These are phyloP conservation scores for Anaeromyces robustus DNA, from an alignment of 192 early-diverging fungal genomes.

Conservation along the genomic window DNA sequence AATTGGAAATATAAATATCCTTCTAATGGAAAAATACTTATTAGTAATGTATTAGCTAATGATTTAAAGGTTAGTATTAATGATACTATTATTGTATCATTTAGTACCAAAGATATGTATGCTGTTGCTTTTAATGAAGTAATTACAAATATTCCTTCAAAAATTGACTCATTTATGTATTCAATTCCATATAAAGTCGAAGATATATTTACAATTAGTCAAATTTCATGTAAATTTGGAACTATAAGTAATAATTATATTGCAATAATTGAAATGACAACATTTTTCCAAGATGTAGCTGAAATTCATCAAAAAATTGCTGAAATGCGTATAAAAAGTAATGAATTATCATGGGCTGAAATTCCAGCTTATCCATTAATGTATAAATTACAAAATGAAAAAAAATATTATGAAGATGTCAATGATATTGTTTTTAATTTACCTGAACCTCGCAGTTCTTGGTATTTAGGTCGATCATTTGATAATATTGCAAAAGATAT, in stretches of 20 bases:
- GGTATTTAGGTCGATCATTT: background rate
- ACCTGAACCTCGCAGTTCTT: background rate
- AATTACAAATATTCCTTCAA: background rate
- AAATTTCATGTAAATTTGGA: background rate
- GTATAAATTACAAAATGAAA: background rate
- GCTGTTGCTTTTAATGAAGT: background rate
- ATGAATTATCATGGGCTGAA: background rate
- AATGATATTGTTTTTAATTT: background rate
- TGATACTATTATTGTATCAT: background rate
- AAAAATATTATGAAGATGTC: background rate
- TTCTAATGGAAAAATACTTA: background rate
- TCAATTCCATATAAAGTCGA: background rate
- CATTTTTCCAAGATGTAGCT: background rate
- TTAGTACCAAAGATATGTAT: background rate
- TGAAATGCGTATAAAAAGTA: background rate
- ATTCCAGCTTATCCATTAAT: background rate
- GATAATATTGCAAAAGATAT: slow-evolving; percentile 3
- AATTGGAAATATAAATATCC: background rate
- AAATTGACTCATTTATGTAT: background rate
- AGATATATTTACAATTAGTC: background rate
- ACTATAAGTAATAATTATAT: background rate
- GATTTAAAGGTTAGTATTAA: background rate
- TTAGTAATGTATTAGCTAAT: background rate
- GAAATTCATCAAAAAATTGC: background rate
- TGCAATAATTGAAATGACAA: background rate